Conservation (phyloP, 164 flowering plant genomes). For the Nymphaea colorata region DNA sequence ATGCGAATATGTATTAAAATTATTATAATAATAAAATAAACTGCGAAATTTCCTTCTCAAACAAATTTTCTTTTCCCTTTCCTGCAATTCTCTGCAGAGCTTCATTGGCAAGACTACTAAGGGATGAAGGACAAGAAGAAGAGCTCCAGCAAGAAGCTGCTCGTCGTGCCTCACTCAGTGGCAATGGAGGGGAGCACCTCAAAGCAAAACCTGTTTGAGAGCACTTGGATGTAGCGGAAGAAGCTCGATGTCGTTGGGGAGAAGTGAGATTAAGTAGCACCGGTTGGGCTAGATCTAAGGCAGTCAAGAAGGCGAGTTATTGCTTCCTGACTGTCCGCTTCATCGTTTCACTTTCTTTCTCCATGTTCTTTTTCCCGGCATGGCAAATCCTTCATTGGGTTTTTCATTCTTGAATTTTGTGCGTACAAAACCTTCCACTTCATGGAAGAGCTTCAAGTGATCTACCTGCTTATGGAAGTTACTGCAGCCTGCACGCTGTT, state of each 20-base stretch:
- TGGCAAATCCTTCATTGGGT: constrained; percentile 23
- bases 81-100: too few relatives aligned
- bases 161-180: constrained; percentile 27
- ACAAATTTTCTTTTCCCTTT: too few relatives aligned
- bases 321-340: not conserved
- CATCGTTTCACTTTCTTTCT: too few relatives aligned
- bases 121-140: constrained; percentile 19
- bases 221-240: constrained; percentile 76
- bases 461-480: constrained; percentile 89
- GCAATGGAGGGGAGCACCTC: constrained; percentile 44
- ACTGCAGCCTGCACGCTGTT: constrained; percentile 88
- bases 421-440: constrained; percentile 70
- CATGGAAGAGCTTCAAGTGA: constrained; percentile 80
- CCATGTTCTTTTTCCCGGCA: not conserved
- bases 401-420: constrained; percentile 57
- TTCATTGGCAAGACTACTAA: too few relatives aligned
- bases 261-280: constrained; percentile 76
- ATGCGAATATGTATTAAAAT: too few relatives aligned
- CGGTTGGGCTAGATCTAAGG: constrained; percentile 76
- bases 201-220: constrained; percentile 63
- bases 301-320: constrained; percentile 52
- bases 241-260: constrained; percentile 81
- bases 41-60: too few relatives aligned
- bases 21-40: too few relatives aligned
- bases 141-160: constrained; percentile 24